phyloP scores from a whole-genome alignment of 2,329 filamentous ascomycete genomes.

The Stachybotrys chartarum region DNA sequence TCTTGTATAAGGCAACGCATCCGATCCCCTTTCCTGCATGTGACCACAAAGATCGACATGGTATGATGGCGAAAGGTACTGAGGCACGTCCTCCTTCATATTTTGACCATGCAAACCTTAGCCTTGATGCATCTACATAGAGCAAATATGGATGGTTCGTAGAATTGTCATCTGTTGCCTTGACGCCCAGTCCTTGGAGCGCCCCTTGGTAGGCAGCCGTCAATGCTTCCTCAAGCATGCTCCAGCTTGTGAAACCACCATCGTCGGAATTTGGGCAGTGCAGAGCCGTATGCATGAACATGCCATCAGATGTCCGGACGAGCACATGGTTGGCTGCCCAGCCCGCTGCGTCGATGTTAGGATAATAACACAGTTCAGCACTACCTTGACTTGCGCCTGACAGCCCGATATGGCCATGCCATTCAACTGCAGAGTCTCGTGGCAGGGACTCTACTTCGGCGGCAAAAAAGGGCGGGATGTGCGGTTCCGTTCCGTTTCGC shows the following conservation, averaged over 20 bases:
- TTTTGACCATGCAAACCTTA: background rate
- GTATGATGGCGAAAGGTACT: constrained; percentile 16
- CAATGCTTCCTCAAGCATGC: constrained; percentile 10
- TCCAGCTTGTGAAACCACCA: background rate
- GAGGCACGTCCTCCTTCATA: background rate
- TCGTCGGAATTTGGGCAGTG: constrained; percentile 7
- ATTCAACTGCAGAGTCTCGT: constrained; percentile 69
- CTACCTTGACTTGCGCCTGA: constrained; percentile 19
- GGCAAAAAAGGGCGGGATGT: constrained; percentile 61
- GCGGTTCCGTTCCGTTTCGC: constrained; percentile 23
- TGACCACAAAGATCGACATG: constrained; percentile 30
- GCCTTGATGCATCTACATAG: constrained; percentile 4
- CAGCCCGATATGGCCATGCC: constrained; percentile 65
- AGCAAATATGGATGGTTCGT: constrained; percentile 18
- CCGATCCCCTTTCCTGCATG: constrained; percentile 20
- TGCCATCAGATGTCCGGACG: constrained; percentile 10
- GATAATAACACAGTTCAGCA: constrained; percentile 14
- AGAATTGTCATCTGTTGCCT: constrained; percentile 1
- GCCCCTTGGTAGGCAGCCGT: constrained; percentile 12
- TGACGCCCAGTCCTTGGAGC: constrained; percentile 12
- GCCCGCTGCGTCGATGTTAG: constrained; percentile 7
- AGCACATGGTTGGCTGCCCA: constrained; percentile 23
- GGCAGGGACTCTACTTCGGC: constrained; percentile 74
- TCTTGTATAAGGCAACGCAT: constrained; percentile 25
- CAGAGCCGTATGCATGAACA: constrained; percentile 22